phyloP scores from a whole-genome alignment of 2,329 filamentous ascomycete species.

The Atkinsonella texensis region DNA sequence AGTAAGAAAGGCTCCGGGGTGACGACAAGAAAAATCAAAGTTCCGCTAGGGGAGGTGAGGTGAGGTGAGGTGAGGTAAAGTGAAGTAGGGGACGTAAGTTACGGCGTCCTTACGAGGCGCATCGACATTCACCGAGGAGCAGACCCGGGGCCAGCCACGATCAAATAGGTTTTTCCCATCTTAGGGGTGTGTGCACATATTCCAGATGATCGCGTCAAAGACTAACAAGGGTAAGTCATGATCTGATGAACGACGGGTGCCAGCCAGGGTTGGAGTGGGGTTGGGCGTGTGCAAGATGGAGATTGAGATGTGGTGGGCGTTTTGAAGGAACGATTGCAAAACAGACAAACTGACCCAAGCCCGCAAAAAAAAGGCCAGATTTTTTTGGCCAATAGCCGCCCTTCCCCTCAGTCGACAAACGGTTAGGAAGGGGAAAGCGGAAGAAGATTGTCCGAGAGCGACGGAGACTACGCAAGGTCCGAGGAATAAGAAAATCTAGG shows the following conservation, averaged over 20 bases:
- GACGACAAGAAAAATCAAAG: neutral
- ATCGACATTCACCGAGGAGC: neutral
- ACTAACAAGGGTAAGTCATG: neutral
- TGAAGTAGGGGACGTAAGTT: neutral
- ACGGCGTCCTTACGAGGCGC: neutral
- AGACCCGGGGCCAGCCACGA: neutral
- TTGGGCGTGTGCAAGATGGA: neutral
- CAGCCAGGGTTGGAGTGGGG: neutral
- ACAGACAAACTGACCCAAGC: slow-evolving; percentile 6
- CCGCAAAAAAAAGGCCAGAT: slow-evolving; percentile 1
- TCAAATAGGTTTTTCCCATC: slow-evolving; percentile 3
- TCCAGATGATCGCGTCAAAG: neutral
- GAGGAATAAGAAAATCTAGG: neutral
- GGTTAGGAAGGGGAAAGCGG: neutral
- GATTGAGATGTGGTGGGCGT: neutral
- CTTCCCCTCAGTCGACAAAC: neutral
- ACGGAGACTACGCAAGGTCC: neutral
- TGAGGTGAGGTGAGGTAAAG: neutral
- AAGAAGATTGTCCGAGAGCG: slow-evolving; percentile 4
- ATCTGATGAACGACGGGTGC: neutral
- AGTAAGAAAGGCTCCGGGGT: neutral
- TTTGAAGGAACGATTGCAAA: slow-evolving; percentile 1
- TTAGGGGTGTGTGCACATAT: neutral
- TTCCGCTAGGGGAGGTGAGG: neutral
- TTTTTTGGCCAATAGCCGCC: neutral